Percentiles rank a stretch among this genome's conserved stretches.
Evolutionary conservation across 495 filamentous ascomycete genomes (phyloP).

Genomic region (Acidomyces sp.): DNA sequence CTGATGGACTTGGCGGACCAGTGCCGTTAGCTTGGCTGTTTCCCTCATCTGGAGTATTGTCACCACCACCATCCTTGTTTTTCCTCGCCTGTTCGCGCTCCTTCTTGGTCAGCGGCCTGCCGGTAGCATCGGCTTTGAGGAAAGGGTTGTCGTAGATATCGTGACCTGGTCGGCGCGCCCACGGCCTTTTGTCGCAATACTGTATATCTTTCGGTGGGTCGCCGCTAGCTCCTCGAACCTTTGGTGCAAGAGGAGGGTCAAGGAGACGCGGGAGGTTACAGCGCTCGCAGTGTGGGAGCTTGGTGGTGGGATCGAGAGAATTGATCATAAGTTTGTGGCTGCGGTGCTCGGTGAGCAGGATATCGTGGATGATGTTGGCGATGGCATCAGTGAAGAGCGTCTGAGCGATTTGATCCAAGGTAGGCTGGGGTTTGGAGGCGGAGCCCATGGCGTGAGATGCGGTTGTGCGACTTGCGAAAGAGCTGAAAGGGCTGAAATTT

Average conservation of each 20-base stretch:
- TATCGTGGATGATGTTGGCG: constrained; percentile 33
- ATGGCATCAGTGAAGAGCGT: constrained; percentile 31
- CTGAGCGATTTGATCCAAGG: constrained; percentile 7
- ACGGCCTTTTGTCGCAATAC: constrained; percentile 67
- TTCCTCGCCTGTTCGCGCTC: constrained; percentile 27
- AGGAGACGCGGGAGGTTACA: constrained; percentile 33
- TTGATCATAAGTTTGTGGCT: constrained; percentile 43
- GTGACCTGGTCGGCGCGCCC: constrained; percentile 56
- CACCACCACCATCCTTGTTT: constrained; percentile 23
- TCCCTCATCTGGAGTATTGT: constrained; percentile 25
- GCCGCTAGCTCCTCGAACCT: constrained; percentile 24
- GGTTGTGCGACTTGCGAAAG: too few species aligned
- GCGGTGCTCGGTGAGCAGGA: constrained; percentile 33
- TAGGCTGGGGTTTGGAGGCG: constrained; percentile 1
- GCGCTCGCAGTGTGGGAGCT: constrained; percentile 17
- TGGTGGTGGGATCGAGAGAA: constrained; percentile 32
- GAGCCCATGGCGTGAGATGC: not conserved
- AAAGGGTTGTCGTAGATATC: constrained; percentile 78
- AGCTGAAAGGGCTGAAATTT: too few species aligned
- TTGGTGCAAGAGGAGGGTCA: constrained; percentile 23
- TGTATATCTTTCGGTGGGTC: constrained; percentile 20
- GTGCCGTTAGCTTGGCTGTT: constrained; percentile 12
- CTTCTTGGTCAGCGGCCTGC: constrained; percentile 45
- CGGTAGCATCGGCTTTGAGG: constrained; percentile 42
- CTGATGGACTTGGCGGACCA: constrained; percentile 13